Percentiles rank a stretch among this genome's conserved stretches.
Conservation (phyloP, 164 flowering plant species). For the Akebia trifoliata region DNA sequence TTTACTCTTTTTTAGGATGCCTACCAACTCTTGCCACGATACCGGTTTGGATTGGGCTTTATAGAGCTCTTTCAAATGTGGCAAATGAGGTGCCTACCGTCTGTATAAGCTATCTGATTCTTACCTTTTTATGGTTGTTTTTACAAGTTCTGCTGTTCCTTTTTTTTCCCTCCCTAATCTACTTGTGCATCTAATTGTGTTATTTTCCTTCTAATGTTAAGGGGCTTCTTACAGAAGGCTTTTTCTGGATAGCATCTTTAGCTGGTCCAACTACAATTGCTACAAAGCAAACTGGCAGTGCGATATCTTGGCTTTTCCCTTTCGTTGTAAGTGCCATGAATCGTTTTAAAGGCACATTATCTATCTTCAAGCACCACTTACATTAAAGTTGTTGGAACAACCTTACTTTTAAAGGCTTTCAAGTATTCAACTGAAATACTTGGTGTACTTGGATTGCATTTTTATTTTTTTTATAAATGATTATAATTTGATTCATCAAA, state of each 20-base stretch:
- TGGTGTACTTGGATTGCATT: too few species aligned
- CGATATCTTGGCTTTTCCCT: slow-evolving; percentile 95
- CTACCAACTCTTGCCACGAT: slow-evolving; percentile 95
- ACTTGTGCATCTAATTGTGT: not conserved
- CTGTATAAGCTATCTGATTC: not conserved
- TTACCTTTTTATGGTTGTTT: not conserved
- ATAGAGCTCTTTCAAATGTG: slow-evolving; percentile 95
- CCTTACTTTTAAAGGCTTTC: too few species aligned
- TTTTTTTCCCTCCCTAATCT: not conserved
- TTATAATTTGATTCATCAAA: too few species aligned
- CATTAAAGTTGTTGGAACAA: too few species aligned
- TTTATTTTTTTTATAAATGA: too few species aligned
- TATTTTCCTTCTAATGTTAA: slow-evolving; percentile 21
- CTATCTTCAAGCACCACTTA: too few species aligned
- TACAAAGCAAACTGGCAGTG: slow-evolving; percentile 80
- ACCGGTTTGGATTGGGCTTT: slow-evolving; percentile 96
- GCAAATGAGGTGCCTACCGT: slow-evolving; percentile 73
- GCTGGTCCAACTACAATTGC: slow-evolving; percentile 97
- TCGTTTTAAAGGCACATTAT: slow-evolving; percentile 1
- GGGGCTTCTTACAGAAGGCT: slow-evolving; percentile 97
- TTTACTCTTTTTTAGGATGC: slow-evolving; percentile 54
- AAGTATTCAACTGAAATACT: too few species aligned
- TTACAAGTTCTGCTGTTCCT: not conserved
- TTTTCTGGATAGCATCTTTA: slow-evolving; percentile 99
- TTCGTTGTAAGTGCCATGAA: slow-evolving; percentile 55